Conservation (phyloP, 331 rosid species). For the Pyracantha coccinea region DNA sequence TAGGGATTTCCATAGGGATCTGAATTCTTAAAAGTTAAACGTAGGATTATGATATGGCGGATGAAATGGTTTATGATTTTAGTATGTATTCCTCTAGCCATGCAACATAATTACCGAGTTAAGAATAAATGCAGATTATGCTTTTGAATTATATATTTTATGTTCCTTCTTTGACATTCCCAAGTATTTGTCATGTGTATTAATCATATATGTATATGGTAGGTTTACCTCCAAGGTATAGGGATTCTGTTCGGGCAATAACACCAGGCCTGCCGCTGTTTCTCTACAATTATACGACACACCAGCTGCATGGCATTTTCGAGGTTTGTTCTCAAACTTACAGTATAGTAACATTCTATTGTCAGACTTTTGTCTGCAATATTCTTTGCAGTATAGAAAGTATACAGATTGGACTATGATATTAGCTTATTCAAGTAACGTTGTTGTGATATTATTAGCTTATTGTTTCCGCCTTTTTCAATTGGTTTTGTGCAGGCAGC, state of each 20-base stretch:
- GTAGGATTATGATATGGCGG: not conserved
- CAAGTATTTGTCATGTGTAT: not conserved
- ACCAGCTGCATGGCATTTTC: slow-evolving; percentile 92
- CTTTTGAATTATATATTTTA: not conserved
- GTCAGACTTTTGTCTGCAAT: not conserved
- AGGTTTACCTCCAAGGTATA: slow-evolving; percentile 98
- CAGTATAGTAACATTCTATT: not conserved
- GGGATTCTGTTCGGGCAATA: slow-evolving; percentile 97
- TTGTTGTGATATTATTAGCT: not conserved
- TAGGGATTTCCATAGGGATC: not conserved
- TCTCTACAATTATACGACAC: slow-evolving; percentile 94
- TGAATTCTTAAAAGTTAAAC: not conserved
- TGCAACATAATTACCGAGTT: not conserved
- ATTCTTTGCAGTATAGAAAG: not conserved
- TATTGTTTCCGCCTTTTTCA: too few species aligned
- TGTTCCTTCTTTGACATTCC: not conserved
- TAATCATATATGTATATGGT: slow-evolving; percentile 14
- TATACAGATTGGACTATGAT: not conserved
- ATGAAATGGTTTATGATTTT: not conserved
- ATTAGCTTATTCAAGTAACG: not conserved
- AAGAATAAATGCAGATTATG: not conserved
- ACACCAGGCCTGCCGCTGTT: slow-evolving; percentile 94
- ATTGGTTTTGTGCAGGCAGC: slow-evolving; percentile 55
- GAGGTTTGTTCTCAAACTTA: slow-evolving; percentile 47
- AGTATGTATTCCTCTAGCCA: not conserved